These are phyloP conservation scores for Lecanosticta acicola DNA, from an alignment of 2,329 filamentous ascomycete genomes.

Conservation along the genomic window DNA sequence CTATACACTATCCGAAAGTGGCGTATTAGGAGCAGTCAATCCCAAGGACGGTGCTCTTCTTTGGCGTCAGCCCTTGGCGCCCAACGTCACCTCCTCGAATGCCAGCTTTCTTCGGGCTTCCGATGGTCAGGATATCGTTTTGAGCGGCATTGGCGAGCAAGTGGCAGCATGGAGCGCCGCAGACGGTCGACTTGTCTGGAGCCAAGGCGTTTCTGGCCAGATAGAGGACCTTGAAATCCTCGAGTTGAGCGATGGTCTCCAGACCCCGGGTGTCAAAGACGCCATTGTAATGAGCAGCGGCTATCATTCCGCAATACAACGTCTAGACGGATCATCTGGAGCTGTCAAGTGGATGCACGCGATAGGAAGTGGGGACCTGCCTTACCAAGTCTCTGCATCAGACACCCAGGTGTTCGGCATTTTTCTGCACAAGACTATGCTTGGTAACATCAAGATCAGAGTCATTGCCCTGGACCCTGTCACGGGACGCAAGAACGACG, in stretches of 20 bases:
- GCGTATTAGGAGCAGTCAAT: conserved; percentile 80
- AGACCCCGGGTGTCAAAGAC: conserved; percentile 53
- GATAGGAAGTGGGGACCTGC: conserved; percentile 58
- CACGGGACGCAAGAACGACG: conserved; percentile 66
- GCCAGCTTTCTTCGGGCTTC: conserved; percentile 58
- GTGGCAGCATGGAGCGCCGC: conserved; percentile 79
- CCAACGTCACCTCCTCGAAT: conserved; percentile 27
- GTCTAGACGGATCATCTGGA: conserved; percentile 68
- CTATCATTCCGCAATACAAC: conserved; percentile 56
- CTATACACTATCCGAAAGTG: conserved; percentile 82
- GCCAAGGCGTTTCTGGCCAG: conserved; percentile 51
- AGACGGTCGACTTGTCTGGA: conserved; percentile 75
- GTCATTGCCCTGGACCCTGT: conserved; percentile 67
- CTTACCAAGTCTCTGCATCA: conserved; percentile 69
- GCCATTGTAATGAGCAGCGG: conserved; percentile 62
- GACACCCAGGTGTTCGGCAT: conserved; percentile 68
- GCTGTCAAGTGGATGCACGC: conserved; percentile 71
- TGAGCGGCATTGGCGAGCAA: conserved; percentile 63
- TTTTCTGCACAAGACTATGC: conserved; percentile 60
- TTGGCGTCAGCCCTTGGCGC: conserved; percentile 75
- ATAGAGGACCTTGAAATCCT: conserved; percentile 71
- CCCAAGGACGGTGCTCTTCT: conserved; percentile 77
- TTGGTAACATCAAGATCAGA: conserved; percentile 69
- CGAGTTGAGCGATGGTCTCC: conserved; percentile 55
- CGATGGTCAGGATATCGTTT: conserved; percentile 71